phyloP scores from a whole-genome alignment of 2,329 filamentous ascomycete species.

The Neocatenulostroma microsporum region DNA sequence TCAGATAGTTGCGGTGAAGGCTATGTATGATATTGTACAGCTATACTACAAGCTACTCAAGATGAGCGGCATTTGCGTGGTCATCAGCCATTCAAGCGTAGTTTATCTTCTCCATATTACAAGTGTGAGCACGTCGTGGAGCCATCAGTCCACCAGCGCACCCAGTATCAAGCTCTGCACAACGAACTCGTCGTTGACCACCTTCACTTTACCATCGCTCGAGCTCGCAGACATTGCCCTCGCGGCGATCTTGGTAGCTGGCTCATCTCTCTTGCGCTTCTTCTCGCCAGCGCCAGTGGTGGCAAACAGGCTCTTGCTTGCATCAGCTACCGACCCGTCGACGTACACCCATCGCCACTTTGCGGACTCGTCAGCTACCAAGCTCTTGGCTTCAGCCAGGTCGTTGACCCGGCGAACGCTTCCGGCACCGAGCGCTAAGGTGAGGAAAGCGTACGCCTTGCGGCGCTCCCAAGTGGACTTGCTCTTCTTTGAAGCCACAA shows the following conservation, averaged over 20 bases:
- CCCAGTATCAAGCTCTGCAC: slow-evolving; percentile 90
- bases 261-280: slow-evolving; percentile 41
- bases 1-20: no score
- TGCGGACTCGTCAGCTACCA: slow-evolving; percentile 47
- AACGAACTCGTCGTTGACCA: slow-evolving; percentile 78
- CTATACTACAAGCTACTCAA: no score
- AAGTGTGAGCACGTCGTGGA: no score
- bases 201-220: slow-evolving; percentile 48
- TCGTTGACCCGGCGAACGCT: slow-evolving; percentile 58
- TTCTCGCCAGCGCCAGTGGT: slow-evolving; percentile 24
- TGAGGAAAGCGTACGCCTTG: slow-evolving; percentile 70
- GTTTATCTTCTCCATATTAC: no score
- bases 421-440: slow-evolving; percentile 66
- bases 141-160: slow-evolving; percentile 53
- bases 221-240: slow-evolving; percentile 27
- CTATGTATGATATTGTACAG: no score
- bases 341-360: slow-evolving; percentile 73
- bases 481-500: slow-evolving; percentile 56
- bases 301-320: slow-evolving; percentile 45
- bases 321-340: slow-evolving; percentile 54
- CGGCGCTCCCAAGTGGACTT: slow-evolving; percentile 53
- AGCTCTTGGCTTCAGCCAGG: slow-evolving; percentile 54
- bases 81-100: no score
- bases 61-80: no score
- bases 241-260: no score